phyloP scores from a whole-genome alignment of 768 basidiomycete species.

The Rhodotorula kratochvilovae region DNA sequence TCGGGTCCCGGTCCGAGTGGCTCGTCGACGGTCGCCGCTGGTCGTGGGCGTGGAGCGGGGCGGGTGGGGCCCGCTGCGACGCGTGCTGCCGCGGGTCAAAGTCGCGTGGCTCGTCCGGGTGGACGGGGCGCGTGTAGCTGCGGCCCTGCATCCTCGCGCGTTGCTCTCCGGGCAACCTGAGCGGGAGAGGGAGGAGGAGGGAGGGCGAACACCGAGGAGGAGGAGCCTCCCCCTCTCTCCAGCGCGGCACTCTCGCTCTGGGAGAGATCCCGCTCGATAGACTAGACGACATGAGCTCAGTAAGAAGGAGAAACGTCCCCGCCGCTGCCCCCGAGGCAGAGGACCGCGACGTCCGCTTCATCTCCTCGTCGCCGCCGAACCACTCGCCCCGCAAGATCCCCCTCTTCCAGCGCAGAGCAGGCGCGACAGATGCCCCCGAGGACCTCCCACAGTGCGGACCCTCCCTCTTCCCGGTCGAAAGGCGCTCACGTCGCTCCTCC shows the following conservation, averaged over 20 bases:
- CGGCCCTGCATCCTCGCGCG: not conserved
- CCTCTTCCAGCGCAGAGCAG: not conserved
- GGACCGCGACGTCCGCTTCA: not conserved
- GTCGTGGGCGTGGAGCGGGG: not conserved
- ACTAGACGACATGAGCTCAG: not conserved
- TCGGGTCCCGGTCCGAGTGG: not conserved
- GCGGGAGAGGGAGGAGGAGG: not conserved
- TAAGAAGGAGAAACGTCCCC: not conserved
- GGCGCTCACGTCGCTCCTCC: too few species aligned
- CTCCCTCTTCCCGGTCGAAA: not conserved
- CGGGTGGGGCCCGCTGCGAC: not conserved
- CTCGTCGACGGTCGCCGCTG: not conserved
- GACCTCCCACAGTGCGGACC: not conserved
- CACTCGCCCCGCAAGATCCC: slow-evolving; percentile 6
- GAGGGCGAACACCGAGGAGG: not conserved
- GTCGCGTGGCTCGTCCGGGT: slow-evolving; percentile 1
- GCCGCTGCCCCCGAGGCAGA: too few species aligned
- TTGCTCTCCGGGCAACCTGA: too few species aligned
- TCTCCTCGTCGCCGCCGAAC: not conserved
- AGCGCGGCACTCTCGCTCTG: not conserved
- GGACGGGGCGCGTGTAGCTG: not conserved
- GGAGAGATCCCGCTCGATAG: too few species aligned
- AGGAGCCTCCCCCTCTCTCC: not conserved
- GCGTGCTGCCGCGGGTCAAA: not conserved
- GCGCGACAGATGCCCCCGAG: too few species aligned